Conservation (phyloP, 176 grass and related monocot genomes). For the Ensete ventricosum region DNA sequence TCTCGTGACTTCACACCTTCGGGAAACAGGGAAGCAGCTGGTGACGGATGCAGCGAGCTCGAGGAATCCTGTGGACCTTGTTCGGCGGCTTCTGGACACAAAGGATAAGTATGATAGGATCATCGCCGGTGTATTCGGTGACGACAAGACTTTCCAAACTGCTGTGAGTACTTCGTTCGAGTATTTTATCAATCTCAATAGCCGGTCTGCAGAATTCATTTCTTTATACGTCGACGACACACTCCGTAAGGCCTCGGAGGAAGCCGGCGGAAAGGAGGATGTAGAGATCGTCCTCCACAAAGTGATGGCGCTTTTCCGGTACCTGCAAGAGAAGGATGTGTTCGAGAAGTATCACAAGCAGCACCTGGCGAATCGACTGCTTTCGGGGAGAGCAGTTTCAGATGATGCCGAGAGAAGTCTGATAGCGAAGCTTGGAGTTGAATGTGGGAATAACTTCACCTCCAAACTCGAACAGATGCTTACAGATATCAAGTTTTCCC, state of each 20-base stretch:
- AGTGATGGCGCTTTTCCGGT: slow-evolving; percentile 95
- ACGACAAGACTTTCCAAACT: slow-evolving; percentile 94
- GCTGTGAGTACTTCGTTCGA: slow-evolving; percentile 91
- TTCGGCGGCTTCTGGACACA: slow-evolving; percentile 70
- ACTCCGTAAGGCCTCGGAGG: slow-evolving; percentile 78
- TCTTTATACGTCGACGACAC: slow-evolving; percentile 91
- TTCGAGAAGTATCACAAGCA: slow-evolving; percentile 98
- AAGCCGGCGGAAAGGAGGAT: slow-evolving; percentile 64
- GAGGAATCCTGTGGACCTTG: slow-evolving; percentile 92
- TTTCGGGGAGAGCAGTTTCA: slow-evolving; percentile 77
- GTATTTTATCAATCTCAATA: slow-evolving; percentile 94
- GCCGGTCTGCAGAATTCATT: slow-evolving; percentile 89
- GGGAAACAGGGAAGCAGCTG: slow-evolving; percentile 75
- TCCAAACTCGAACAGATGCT: slow-evolving; percentile 97
- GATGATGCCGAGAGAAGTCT: slow-evolving; percentile 97
- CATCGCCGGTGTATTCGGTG: slow-evolving; percentile 71
- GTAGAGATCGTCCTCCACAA: slow-evolving; percentile 84
- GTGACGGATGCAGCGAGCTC: slow-evolving; percentile 72
- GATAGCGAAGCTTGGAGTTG: slow-evolving; percentile 92
- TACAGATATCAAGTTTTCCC: slow-evolving; percentile 96
- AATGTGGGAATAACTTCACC: slow-evolving; percentile 93
- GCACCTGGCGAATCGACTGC: slow-evolving; percentile 78
- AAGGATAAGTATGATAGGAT: slow-evolving; percentile 97
- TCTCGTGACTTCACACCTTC: slow-evolving; percentile 79
- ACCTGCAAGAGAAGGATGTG: slow-evolving; percentile 96